Percentiles rank a stretch among this genome's conserved stretches.
phyloP scores from a whole-genome alignment of 352 stramenopile genomes.

The Phytophthora nicotianae region DNA sequence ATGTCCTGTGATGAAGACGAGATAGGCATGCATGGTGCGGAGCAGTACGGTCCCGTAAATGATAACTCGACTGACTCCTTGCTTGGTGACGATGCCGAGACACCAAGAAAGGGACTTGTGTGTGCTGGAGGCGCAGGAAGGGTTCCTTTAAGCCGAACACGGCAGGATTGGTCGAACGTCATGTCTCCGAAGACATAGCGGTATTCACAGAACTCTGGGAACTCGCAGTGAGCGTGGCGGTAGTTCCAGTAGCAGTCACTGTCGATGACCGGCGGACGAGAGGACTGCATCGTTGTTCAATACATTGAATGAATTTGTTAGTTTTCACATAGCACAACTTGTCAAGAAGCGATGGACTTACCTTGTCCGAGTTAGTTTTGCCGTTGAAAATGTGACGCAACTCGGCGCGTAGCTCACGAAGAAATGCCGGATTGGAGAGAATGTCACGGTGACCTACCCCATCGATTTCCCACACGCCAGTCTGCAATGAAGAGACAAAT shows the following conservation, averaged over 20 bases:
- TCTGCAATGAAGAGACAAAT: conserved; percentile 37
- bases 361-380: conserved; percentile 58
- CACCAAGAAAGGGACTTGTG: conserved; percentile 29
- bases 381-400: conserved; percentile 71
- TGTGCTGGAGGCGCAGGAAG: conserved; percentile 18
- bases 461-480: conserved; percentile 85
- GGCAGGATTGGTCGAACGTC: conserved; percentile 82
- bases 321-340: background rate
- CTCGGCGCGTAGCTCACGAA: conserved; percentile 75
- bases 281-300: conserved; percentile 42
- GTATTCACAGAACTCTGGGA: conserved; percentile 82
- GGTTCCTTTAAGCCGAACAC: conserved; percentile 52
- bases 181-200: conserved; percentile 83
- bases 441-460: conserved; percentile 74
- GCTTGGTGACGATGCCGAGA: conserved; percentile 31
- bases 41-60: conserved; percentile 51
- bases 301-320: background rate
- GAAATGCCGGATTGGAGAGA: conserved; percentile 68
- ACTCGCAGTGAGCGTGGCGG: conserved; percentile 69
- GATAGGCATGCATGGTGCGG: conserved; percentile 35
- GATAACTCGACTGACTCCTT: conserved; percentile 29
- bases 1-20: conserved; percentile 28
- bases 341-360: conserved; percentile 14
- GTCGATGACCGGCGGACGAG: conserved; percentile 71
- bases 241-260: conserved; percentile 89